These are phyloP conservation scores for Rauvolfia tetraphylla DNA, from an alignment of 257 asterid genomes.

Conservation along the genomic window DNA sequence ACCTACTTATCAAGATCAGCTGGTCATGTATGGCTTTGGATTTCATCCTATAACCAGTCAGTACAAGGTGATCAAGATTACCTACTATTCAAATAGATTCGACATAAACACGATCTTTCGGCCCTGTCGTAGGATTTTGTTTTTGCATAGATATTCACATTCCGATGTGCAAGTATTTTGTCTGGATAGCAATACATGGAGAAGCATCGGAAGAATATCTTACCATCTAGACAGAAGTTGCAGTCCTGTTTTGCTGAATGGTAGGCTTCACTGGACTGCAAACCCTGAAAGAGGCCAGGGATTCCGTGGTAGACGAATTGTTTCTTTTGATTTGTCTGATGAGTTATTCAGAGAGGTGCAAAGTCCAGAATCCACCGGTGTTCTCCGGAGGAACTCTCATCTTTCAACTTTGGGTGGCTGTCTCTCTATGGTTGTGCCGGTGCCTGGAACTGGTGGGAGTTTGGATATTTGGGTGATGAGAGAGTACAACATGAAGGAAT, in stretches of 20 bases:
- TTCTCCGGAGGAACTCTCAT: constrained; percentile 18
- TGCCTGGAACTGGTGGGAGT: background rate
- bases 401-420: constrained; percentile 31
- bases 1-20: constrained; percentile 10
- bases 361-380: constrained; percentile 15
- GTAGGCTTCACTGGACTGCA: constrained; percentile 36
- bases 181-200: too few species aligned
- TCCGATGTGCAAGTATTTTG: too few species aligned
- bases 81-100: background rate
- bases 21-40: constrained; percentile 41
- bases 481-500: constrained; percentile 24
- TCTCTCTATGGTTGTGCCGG: constrained; percentile 16
- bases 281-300: constrained; percentile 1
- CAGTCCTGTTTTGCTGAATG: constrained; percentile 7
- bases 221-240: background rate
- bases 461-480: constrained; percentile 33
- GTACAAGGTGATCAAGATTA: constrained; percentile 44
- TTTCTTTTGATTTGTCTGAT: constrained; percentile 25
- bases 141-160: too few species aligned
- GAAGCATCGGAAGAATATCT: too few species aligned
- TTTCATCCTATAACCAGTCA: constrained; percentile 27
- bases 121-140: background rate
- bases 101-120: background rate
- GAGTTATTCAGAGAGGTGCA: constrained; percentile 27
- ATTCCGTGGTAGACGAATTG: constrained; percentile 11